A percentile compares a stretch with the other conserved stretches of the same genome.
These are phyloP conservation scores for Thymus mandschuricus DNA, from an alignment of 257 asterid species.

Conservation along the genomic window DNA sequence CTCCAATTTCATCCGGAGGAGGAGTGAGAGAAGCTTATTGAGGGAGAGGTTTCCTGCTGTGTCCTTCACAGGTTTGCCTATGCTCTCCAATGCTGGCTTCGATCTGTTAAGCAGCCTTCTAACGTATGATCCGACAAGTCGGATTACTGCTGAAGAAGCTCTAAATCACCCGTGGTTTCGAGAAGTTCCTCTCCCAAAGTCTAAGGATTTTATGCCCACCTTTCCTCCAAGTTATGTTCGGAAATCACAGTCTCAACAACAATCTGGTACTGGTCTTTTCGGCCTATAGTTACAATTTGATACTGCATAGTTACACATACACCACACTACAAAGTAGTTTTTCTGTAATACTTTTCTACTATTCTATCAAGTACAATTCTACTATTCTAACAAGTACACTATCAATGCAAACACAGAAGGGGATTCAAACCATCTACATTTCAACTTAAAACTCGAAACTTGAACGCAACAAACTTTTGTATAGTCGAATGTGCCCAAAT, in stretches of 20 bases:
- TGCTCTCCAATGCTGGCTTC: background rate
- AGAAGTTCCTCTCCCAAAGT: constrained; percentile 1
- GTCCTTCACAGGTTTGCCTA: background rate
- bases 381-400: too few relatives aligned
- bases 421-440: too few relatives aligned
- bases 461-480: too few relatives aligned
- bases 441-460: too few relatives aligned
- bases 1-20: too few relatives aligned
- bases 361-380: too few relatives aligned
- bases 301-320: too few relatives aligned
- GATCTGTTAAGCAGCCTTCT: background rate
- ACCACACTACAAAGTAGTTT: too few relatives aligned
- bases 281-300: background rate
- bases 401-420: too few relatives aligned
- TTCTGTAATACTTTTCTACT: too few relatives aligned
- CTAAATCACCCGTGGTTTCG: background rate
- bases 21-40: too few relatives aligned
- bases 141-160: constrained; percentile 10
- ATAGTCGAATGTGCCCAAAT: too few relatives aligned
- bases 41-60: background rate
- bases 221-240: background rate
- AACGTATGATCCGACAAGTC: background rate
- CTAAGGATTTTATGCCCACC: background rate
- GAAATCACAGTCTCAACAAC: background rate
- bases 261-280: background rate